phyloP scores from a whole-genome alignment of 768 basidiomycete genomes.

The Lentinus tigrinus region DNA sequence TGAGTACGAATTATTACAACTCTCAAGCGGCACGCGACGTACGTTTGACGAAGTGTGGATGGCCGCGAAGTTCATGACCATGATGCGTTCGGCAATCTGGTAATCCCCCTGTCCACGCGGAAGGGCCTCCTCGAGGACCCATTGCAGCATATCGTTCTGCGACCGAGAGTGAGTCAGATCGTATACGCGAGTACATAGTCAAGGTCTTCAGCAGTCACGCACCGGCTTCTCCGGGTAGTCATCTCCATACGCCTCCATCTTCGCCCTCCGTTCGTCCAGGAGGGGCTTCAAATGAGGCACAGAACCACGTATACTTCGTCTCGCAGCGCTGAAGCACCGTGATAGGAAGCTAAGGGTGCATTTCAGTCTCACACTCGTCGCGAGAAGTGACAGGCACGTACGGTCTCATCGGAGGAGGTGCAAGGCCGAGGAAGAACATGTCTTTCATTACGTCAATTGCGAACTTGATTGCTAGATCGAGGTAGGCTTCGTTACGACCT shows the following conservation, averaged over 20 bases:
- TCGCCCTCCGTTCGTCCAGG: constrained; percentile 22
- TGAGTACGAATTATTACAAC: no score
- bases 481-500: constrained; percentile 33
- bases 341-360: constrained; percentile 16
- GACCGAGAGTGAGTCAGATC: neutral
- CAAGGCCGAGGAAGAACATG: constrained; percentile 28
- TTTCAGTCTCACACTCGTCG: no score
- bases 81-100: constrained; percentile 30
- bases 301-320: constrained; percentile 6
- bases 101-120: constrained; percentile 30
- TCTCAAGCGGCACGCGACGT: neutral
- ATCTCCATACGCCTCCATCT: constrained; percentile 19
- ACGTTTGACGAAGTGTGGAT: constrained; percentile 33
- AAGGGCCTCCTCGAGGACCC: constrained; percentile 41
- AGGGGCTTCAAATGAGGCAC: constrained; percentile 17
- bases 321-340: constrained; percentile 14
- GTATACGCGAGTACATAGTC: neutral
- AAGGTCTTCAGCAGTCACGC: neutral
- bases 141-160: constrained; percentile 46
- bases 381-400: no score
- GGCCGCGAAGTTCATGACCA: constrained; percentile 35
- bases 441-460: constrained; percentile 31
- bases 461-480: constrained; percentile 32
- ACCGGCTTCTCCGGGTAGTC: constrained; percentile 28
- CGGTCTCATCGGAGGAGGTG: constrained; percentile 36